Conservation (phyloP, 192 early-diverging fungal species). For the Paraglomus occultum region DNA sequence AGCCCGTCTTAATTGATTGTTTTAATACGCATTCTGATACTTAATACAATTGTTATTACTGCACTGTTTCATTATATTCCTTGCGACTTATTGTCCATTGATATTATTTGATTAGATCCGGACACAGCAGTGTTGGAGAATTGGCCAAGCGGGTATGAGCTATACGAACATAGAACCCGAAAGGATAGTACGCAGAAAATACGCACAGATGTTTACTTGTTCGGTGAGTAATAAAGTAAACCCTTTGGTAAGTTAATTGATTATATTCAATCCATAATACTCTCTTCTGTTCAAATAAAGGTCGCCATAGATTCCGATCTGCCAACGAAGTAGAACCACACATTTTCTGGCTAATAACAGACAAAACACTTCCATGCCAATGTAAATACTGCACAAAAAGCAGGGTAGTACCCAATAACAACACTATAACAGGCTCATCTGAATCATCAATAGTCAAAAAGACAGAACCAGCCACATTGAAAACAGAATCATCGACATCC, state of each 20-base stretch:
- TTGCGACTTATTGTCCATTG: no score
- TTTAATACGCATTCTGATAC: no score
- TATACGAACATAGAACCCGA: background rate
- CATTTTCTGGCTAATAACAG: conserved; percentile 9
- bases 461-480: no score
- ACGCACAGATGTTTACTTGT: conserved; percentile 1
- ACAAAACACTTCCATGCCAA: conserved; percentile 2
- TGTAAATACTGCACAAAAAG: conserved; percentile 9
- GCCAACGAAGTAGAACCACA: conserved; percentile 10
- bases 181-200: background rate
- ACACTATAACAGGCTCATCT: no score
- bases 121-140: background rate
- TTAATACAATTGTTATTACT: no score
- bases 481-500: no score
- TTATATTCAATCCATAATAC: background rate
- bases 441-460: no score
- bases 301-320: conserved; percentile 7
- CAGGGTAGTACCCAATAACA: background rate
- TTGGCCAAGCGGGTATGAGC: conserved; percentile 2
- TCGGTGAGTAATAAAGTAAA: background rate
- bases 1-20: no score
- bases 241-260: background rate
- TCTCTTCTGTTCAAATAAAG: background rate
- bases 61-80: no score
- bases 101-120: no score